Evolutionary conservation across 78 protist genomes (phyloP).

Genomic region (Bodo saltans): DNA sequence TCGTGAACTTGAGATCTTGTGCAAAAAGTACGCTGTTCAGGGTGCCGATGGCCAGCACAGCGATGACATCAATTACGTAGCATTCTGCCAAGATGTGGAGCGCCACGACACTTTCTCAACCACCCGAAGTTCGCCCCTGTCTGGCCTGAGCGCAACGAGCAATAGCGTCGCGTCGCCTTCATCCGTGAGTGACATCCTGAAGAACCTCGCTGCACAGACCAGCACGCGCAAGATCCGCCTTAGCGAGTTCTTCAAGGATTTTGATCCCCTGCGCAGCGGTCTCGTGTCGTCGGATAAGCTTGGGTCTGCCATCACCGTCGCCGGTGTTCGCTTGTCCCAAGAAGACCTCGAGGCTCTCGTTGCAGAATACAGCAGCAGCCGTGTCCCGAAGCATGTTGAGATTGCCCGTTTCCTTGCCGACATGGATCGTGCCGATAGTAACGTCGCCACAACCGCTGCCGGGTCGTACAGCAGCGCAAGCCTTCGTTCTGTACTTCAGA

Average conservation of each 20-base stretch:
- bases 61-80: background rate
- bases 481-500: too few species aligned
- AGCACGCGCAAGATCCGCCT: background rate
- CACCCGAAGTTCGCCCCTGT: background rate
- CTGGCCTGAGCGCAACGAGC: background rate
- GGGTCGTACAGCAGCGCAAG: background rate
- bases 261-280: conserved; percentile 3
- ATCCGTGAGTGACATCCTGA: background rate
- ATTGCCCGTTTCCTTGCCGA: background rate
- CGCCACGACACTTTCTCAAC: background rate
- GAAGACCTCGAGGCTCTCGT: background rate
- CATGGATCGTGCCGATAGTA: background rate
- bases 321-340: background rate
- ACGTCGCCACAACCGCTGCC: background rate
- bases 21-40: background rate
- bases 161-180: background rate
- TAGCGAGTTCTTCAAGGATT: conserved; percentile 16
- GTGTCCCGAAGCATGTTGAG: background rate
- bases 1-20: background rate
- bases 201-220: background rate
- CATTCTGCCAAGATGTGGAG: conserved; percentile 12
- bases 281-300: background rate
- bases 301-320: background rate
- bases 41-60: background rate
- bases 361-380: background rate